phyloP scores from a whole-genome alignment of 75 land plant species.

The Pseudotsuga menziesii region DNA sequence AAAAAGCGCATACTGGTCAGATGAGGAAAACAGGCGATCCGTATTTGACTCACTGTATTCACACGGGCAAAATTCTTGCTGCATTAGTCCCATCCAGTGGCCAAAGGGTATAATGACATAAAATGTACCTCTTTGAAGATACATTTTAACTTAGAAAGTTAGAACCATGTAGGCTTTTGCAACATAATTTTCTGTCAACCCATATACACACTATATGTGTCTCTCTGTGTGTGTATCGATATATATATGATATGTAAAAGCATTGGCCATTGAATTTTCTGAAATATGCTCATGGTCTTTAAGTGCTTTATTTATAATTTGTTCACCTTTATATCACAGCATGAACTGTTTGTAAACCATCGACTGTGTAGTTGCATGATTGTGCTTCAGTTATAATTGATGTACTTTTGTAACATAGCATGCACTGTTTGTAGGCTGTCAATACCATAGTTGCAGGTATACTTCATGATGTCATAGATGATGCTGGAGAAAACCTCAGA shows the following conservation, averaged over 20 bases:
- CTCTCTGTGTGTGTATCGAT: too few relatives aligned
- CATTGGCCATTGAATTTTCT: not conserved
- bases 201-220: too few relatives aligned
- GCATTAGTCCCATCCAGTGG: slow-evolving; percentile 79
- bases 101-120: slow-evolving; percentile 45
- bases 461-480: slow-evolving; percentile 96
- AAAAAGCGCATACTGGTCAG: slow-evolving; percentile 90
- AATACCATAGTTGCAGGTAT: slow-evolving; percentile 94
- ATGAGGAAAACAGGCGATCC: slow-evolving; percentile 90
- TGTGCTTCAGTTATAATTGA: not conserved
- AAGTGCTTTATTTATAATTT: not conserved
- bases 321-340: not conserved
- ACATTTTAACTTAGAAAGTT: not conserved
- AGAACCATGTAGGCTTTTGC: not conserved
- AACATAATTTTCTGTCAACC: not conserved
- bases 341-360: not conserved
- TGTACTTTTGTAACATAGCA: not conserved
- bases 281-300: not conserved
- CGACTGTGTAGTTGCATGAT: not conserved
- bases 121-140: slow-evolving; percentile 1
- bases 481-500: slow-evolving; percentile 51
- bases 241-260: not conserved
- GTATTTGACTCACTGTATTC: slow-evolving; percentile 86
- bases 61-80: slow-evolving; percentile 90
- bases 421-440: slow-evolving; percentile 55